Conservation (phyloP, 2,329 filamentous ascomycete species). For the Magnaporthales sp. region DNA sequence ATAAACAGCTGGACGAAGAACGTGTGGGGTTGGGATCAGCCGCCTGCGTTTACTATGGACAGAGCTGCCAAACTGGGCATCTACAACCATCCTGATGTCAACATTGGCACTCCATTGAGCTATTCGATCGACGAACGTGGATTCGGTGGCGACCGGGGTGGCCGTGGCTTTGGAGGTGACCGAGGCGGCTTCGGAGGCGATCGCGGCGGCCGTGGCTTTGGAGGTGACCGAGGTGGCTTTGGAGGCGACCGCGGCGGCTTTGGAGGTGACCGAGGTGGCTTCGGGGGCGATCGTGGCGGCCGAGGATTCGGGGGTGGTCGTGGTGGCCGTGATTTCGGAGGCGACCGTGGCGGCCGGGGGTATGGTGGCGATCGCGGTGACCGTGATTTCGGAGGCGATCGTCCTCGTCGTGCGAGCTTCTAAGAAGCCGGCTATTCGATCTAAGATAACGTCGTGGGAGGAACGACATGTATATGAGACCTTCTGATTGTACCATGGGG, state of each 20-base stretch:
- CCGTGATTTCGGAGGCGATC: neutral
- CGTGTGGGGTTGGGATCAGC: conserved; percentile 42
- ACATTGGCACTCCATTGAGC: neutral
- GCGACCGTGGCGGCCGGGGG: neutral
- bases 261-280: conserved; percentile 11
- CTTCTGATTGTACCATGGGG: neutral
- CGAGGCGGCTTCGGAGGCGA: conserved; percentile 11
- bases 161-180: conserved; percentile 8
- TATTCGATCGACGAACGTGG: neutral
- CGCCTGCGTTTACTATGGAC: conserved; percentile 28
- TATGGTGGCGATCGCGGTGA: neutral
- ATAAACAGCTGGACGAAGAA: conserved; percentile 44
- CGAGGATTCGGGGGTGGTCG: conserved; percentile 11
- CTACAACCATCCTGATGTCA: neutral
- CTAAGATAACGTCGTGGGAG: neutral
- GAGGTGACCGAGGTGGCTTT: neutral
- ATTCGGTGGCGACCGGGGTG: conserved; percentile 5
- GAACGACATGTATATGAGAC: neutral
- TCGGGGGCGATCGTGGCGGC: conserved; percentile 13
- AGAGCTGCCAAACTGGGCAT: conserved; percentile 4
- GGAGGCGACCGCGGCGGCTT: conserved; percentile 7
- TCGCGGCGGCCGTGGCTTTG: conserved; percentile 9
- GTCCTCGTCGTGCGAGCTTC: neutral
- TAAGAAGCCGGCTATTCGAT: neutral
- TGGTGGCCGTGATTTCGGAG: conserved; percentile 9